phyloP scores from a whole-genome alignment of 2,329 filamentous ascomycete species.

The Colletotrichum endophyticum region DNA sequence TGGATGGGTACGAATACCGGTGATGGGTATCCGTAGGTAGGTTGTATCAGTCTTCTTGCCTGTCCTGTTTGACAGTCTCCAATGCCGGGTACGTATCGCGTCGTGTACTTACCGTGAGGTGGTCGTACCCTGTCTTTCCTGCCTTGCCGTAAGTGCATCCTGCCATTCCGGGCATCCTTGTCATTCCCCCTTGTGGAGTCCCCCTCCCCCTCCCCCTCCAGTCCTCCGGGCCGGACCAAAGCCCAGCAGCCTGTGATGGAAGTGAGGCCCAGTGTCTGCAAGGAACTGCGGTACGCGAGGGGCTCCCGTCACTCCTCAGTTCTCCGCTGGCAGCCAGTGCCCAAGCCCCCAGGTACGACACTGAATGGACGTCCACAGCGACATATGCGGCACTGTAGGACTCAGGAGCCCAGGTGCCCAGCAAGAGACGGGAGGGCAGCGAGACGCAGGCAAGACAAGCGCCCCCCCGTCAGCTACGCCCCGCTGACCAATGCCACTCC shows the following conservation, averaged over 20 bases:
- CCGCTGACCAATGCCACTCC: slow-evolving; percentile 19
- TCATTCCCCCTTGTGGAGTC: neutral
- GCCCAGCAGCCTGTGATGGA: neutral
- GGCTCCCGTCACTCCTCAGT: neutral
- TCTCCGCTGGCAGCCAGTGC: neutral
- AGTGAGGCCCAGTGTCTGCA: neutral
- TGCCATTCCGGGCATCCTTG: neutral
- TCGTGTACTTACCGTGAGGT: neutral
- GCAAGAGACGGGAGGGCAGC: neutral
- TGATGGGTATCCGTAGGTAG: neutral
- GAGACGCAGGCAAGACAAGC: neutral
- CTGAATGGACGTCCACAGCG: neutral
- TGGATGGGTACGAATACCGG: neutral
- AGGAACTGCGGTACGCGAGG: neutral
- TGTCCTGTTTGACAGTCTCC: neutral
- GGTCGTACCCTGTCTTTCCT: neutral
- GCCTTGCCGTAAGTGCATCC: neutral
- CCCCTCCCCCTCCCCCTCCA: neutral
- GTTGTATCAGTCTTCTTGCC: neutral
- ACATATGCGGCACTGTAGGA: neutral
- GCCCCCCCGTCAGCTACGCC: neutral
- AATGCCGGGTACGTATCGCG: neutral
- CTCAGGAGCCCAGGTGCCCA: neutral
- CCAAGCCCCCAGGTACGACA: neutral
- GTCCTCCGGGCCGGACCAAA: neutral